Evolutionary conservation across 768 basidiomycete genomes (phyloP), one percentile per base, ranked within the genome.

Genomic region (Artomyces pyxidatus): DNA sequence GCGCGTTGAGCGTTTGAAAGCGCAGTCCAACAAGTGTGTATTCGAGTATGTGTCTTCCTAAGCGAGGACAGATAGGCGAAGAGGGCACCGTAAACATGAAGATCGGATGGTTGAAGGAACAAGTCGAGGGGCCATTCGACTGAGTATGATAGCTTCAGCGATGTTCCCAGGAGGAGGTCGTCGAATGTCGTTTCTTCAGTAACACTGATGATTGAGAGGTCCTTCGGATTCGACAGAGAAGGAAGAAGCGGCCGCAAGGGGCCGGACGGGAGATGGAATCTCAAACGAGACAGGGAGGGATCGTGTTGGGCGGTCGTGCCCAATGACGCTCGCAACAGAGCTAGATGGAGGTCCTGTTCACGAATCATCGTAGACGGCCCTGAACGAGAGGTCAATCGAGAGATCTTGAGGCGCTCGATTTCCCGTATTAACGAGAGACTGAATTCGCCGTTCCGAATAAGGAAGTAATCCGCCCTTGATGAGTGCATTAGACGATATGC

Each of bases 261-360:
- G 19, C 92, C 92, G 3, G 80, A 76, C 8, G 88, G 88, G 47
- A 96, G 72, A 28, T 76, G 75, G 61, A 93, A 91, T 21, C 78
- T 79, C 37, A 96, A 71, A 49, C 72, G 76, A 14, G 84, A 70
- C 21, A 96, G 73, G 3, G 78, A 75, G n/a, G 80, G 78, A 59
- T 94, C 92, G 40, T 88, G 81, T 55, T 95, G 90, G 10, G 90
- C 91, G 3, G 80, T 81, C 29, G 92, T 95, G 0, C 92, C 90
- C 6, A 94, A 67, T 11, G 89, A 93, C 30, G 92, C 87, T 50
- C 92, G 82, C 37, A 95, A 79, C 27, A 95, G 70, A 3, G 87
- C 88, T 28, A 88, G 79, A 54, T 92, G 88, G 21, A 96, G 70
- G 58, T 96, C 92, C 64, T 93, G 90, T 56, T 94, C 92, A 22